These are phyloP conservation scores for Fusarium pseudocircinatum DNA, from an alignment of 2,329 filamentous ascomycete genomes.

Conservation along the genomic window DNA sequence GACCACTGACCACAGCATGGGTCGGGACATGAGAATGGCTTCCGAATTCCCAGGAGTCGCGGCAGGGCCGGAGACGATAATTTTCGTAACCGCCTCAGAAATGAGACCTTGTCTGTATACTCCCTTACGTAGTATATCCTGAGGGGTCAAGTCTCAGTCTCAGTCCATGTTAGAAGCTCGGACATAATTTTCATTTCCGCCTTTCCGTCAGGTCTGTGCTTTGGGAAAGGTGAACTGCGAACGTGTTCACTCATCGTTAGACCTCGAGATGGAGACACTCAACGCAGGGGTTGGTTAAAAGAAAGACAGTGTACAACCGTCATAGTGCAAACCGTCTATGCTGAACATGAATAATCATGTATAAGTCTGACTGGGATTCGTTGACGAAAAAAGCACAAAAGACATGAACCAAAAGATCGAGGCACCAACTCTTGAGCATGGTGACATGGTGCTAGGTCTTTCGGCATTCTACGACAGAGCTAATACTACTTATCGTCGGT, in stretches of 20 bases:
- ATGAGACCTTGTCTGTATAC: conserved; percentile 24
- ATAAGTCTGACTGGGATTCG: not conserved
- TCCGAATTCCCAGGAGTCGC: not conserved
- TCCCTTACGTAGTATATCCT: conserved; percentile 1
- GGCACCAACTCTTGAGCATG: not conserved
- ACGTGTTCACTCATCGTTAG: conserved; percentile 35
- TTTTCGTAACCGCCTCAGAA: not conserved
- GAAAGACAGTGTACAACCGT: not conserved
- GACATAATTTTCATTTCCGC: conserved; percentile 40
- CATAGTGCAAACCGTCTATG: conserved; percentile 3
- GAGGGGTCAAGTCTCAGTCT: conserved; percentile 19
- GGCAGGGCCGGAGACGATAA: not conserved
- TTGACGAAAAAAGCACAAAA: not conserved
- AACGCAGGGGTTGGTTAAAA: conserved; percentile 11
- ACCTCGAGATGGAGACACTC: conserved; percentile 22
- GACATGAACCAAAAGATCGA: not conserved
- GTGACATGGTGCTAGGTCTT: not conserved
- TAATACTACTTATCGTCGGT: not conserved
- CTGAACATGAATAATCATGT: conserved; percentile 3
- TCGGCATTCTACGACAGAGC: not conserved
- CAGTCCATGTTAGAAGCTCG: conserved; percentile 27
- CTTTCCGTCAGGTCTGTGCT: conserved; percentile 33
- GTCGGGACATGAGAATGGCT: conserved; percentile 1
- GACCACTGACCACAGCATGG: not conserved
- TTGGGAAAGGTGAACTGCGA: conserved; percentile 20